phyloP scores from a whole-genome alignment of 2,329 filamentous ascomycete genomes.

The Pezizomycotina sp. region DNA sequence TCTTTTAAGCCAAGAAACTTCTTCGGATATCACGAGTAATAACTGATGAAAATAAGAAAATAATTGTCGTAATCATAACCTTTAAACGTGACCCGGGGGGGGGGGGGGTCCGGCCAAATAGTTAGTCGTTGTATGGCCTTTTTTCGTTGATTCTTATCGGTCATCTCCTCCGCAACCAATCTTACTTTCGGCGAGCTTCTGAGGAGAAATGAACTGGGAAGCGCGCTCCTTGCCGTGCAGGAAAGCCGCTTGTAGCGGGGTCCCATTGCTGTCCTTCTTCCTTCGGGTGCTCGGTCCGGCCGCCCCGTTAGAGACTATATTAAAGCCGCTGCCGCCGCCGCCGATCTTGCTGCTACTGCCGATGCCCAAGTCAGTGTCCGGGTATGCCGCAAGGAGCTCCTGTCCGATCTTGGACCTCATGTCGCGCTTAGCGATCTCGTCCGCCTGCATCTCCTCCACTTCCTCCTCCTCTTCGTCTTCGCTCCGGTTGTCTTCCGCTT shows the following conservation, averaged over 20 bases:
- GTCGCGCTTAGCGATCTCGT: conserved; percentile 7
- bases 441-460: conserved; percentile 33
- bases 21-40: too few relatives aligned
- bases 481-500: conserved; percentile 72
- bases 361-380: too few relatives aligned
- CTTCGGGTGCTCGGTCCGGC: conserved; percentile 10
- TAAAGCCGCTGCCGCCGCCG: too few relatives aligned
- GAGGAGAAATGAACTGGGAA: conserved; percentile 15
- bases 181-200: conserved; percentile 18
- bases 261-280: conserved; percentile 8
- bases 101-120: too few relatives aligned
- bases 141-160: conserved; percentile 13
- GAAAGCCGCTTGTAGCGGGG: conserved; percentile 15
- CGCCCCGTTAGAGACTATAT: too few relatives aligned
- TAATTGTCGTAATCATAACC: too few relatives aligned
- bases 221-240: conserved; percentile 10
- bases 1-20: too few relatives aligned
- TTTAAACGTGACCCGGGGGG: too few relatives aligned
- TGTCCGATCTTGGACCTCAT: conserved; percentile 7
- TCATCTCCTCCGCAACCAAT: conserved; percentile 18
- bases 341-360: conserved; percentile 10
- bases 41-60: too few relatives aligned
- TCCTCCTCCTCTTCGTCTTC: conserved; percentile 65
- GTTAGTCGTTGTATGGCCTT: too few relatives aligned
- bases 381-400: conserved; percentile 9